Evolutionary conservation across 495 filamentous ascomycete genomes (phyloP).

Genomic region (Podospora pseudocomata): DNA sequence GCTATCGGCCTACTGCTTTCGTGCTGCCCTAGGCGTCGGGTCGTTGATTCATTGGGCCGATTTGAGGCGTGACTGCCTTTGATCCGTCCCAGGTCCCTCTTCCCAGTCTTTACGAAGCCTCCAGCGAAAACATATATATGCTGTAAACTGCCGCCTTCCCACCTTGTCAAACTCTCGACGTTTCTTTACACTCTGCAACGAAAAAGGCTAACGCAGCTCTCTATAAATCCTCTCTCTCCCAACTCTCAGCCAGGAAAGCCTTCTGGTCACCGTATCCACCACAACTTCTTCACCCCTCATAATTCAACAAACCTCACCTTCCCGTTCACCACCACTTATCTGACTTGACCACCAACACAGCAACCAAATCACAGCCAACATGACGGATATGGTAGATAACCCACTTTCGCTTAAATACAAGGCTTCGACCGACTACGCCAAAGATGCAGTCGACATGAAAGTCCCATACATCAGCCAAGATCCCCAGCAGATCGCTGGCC

Average conservation of each 20-base stretch:
- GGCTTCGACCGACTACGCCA: constrained; percentile 32
- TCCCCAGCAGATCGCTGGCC: constrained; percentile 53
- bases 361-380: constrained; percentile 14
- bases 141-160: not conserved
- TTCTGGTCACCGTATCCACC: constrained; percentile 13
- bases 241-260: constrained; percentile 1
- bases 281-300: constrained; percentile 15
- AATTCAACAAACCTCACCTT: constrained; percentile 4
- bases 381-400: constrained; percentile 17
- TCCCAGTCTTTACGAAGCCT: not conserved
- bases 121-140: not conserved
- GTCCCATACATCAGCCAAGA: constrained; percentile 63
- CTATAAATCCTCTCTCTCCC: not conserved
- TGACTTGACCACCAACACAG: constrained; percentile 12
- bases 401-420: constrained; percentile 24
- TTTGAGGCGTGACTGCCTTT: not conserved
- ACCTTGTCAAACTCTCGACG: not conserved
- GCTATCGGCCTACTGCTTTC: not conserved
- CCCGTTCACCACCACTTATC: constrained; percentile 3
- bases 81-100: not conserved
- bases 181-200: not conserved
- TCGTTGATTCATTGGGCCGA: constrained; percentile 1
- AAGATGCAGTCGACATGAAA: constrained; percentile 24
- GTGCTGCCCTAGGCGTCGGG: not conserved
- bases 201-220: not conserved